These are phyloP conservation scores for Streptanthus diversifolius DNA, from an alignment of 345 rosid species.

Conservation along the genomic window DNA sequence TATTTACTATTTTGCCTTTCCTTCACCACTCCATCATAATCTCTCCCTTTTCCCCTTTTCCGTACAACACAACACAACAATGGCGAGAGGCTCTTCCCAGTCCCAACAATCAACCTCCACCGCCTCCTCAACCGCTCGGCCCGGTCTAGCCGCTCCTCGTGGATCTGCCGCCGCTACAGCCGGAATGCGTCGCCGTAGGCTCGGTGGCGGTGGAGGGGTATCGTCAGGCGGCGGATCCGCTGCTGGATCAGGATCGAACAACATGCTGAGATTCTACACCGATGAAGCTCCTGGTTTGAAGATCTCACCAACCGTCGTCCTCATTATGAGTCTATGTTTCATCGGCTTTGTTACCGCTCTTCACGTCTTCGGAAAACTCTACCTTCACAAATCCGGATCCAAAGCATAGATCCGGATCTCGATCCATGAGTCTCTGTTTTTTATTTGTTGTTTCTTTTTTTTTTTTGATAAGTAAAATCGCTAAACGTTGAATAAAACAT, in stretches of 20 bases:
- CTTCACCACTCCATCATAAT: not conserved
- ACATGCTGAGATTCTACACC: conserved; percentile 95
- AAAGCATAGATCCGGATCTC: conserved; percentile 35
- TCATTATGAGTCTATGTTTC: conserved; percentile 93
- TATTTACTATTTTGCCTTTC: conserved; percentile 13
- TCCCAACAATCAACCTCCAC: conserved; percentile 61
- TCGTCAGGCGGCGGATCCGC: conserved; percentile 37
- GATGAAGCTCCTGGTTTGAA: conserved; percentile 90
- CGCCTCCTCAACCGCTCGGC: conserved; percentile 53
- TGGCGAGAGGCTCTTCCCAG: conserved; percentile 89
- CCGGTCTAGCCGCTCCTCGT: conserved; percentile 74
- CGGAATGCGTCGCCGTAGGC: conserved; percentile 88
- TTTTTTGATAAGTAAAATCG: conserved; percentile 8
- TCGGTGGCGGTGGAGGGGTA: conserved; percentile 35
- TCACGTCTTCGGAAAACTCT: conserved; percentile 87
- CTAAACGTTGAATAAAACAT: conserved; percentile 21
- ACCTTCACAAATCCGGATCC: conserved; percentile 57
- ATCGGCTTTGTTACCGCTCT: conserved; percentile 93
- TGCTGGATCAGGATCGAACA: conserved; percentile 45
- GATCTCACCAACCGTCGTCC: conserved; percentile 91
- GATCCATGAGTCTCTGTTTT: not conserved
- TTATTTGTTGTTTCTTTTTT: not conserved
- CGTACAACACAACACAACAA: conserved; percentile 27
- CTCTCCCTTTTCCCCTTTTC: not conserved
- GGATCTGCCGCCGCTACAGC: conserved; percentile 92